Evolutionary conservation across 345 rosid genomes (phyloP).

Genomic region (Linum tenue): DNA sequence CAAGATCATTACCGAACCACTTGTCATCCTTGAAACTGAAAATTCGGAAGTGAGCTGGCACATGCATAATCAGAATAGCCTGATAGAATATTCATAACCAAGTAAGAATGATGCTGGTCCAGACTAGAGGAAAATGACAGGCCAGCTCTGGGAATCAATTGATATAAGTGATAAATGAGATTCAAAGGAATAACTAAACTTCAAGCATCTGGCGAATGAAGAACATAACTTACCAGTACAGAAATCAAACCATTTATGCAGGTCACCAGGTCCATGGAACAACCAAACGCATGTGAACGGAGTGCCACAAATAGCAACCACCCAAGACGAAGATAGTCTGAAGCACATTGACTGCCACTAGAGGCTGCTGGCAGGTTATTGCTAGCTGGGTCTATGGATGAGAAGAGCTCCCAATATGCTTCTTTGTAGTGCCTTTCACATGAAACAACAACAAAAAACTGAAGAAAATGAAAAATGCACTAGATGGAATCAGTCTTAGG

Average conservation of each 20-base stretch:
- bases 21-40: constrained; percentile 51
- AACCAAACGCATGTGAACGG: constrained; percentile 70
- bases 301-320: constrained; percentile 92
- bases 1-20: constrained; percentile 55
- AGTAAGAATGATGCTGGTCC: not conserved
- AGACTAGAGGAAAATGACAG: too few relatives aligned
- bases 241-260: constrained; percentile 83
- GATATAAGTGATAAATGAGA: not conserved
- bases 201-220: not conserved
- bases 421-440: constrained; percentile 60
- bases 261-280: constrained; percentile 77
- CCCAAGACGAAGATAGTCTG: constrained; percentile 71
- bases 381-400: constrained; percentile 31
- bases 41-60: constrained; percentile 65
- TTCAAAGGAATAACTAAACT: not conserved
- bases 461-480: not conserved
- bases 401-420: constrained; percentile 63
- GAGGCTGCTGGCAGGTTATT: constrained; percentile 34
- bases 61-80: constrained; percentile 80
- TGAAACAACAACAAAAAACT: too few relatives aligned
- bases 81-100: constrained; percentile 22
- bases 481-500: not conserved
- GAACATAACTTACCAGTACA: constrained; percentile 56
- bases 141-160: too few relatives aligned
- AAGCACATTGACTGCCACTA: constrained; percentile 27